phyloP scores from a whole-genome alignment of 306 rosid species.

The Gynostemma pentaphyllum region DNA sequence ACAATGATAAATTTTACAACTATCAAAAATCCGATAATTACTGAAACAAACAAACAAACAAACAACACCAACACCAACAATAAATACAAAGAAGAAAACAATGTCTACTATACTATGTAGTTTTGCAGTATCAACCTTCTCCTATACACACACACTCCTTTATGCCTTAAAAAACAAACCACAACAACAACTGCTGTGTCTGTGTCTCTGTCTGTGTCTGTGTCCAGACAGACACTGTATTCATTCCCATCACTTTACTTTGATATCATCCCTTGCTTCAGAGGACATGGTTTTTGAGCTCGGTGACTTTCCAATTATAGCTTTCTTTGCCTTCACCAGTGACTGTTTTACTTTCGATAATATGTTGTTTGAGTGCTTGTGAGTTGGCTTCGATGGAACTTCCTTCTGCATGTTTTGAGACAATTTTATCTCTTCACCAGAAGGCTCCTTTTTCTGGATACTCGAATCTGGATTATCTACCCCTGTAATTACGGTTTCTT shows the following conservation, averaged over 20 bases:
- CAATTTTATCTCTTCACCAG: not conserved
- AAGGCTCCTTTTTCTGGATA: not conserved
- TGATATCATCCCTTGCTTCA: constrained; percentile 33
- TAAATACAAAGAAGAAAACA: constrained; percentile 8
- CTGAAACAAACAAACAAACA: constrained; percentile 1
- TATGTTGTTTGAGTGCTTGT: constrained; percentile 59
- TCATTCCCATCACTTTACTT: constrained; percentile 10
- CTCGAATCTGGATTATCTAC: not conserved
- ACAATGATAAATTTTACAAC: not conserved
- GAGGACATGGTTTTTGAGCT: constrained; percentile 49
- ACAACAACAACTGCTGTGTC: not conserved
- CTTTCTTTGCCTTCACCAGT: constrained; percentile 76
- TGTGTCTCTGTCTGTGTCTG: too few species aligned
- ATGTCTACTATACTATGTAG: not conserved
- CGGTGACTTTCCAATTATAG: constrained; percentile 71
- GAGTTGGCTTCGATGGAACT: constrained; percentile 39
- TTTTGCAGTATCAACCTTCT: constrained; percentile 3
- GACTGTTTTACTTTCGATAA: constrained; percentile 75
- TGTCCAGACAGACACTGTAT: not conserved
- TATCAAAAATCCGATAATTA: constrained; percentile 3
- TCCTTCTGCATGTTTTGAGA: not conserved
- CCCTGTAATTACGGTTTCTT: not conserved
- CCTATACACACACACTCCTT: constrained; percentile 7
- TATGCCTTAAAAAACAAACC: constrained; percentile 1
- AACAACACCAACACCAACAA: not conserved